Evolutionary conservation across 2,329 filamentous ascomycete genomes (phyloP), one percentile per base, ranked within the genome.

Genomic region (Falciphora oryzae): DNA sequence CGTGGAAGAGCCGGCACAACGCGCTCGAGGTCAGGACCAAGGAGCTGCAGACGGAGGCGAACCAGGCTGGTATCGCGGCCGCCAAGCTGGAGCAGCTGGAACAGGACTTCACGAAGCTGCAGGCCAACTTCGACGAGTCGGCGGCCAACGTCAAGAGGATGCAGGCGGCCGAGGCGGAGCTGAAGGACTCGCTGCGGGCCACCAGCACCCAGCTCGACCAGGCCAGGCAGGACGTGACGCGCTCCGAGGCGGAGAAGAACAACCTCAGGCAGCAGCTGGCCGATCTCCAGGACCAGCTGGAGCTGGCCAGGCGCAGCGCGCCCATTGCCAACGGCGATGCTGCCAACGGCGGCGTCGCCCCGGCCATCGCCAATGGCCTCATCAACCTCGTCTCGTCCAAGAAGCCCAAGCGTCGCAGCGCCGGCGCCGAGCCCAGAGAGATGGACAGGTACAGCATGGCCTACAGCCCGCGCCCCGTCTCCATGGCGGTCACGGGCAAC

Each of bases 371-470:
- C 35, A 90, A 84, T 73, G 93, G 93, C 57, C 86, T 99, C 67
- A 97, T 99, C 83, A 99, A 98, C 76, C 83, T 99, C 44, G 95
- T 99, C 31, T 91, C 94, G 2, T 94, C 92, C 62, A 98, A 98
- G 87, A 97, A 97, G 80, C 92, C 93, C 57, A 97, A 98, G 83
- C 85, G 95, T 73, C 87, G 95, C 69, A 98, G 94, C 75, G 93
- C 92, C 65, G 94, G 93, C 60, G 89, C 90, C 25, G 93, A 97
- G 76, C 87, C 87, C 66, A 89, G 92, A 70, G 90, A 94, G 59
- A 81, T 92, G 70, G 94, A 98, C 78, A 89, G 95, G 68, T 96
- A 96, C 82, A 97, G 93, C 76, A 89, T 85, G 66, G 89, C 92
- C 13, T 99, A 95, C 83, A 97, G 95, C 78, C 95, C 95, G 67